Conservation (phyloP, 768 basidiomycete genomes). For the Serendipita sp. region DNA sequence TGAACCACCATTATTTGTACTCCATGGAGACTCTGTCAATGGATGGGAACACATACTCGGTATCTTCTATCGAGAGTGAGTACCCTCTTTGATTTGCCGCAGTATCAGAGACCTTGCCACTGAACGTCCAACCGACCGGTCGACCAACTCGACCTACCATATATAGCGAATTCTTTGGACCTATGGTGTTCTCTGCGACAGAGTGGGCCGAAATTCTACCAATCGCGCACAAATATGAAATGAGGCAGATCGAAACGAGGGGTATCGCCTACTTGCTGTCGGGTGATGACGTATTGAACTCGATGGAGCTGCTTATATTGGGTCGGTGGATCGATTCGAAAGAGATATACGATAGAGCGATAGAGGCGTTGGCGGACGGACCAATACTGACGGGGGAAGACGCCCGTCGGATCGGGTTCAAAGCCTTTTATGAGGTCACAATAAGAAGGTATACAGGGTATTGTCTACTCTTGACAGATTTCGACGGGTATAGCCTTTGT, state of each 20-base stretch:
- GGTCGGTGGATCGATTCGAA: background rate
- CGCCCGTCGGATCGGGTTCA: no score
- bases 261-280: background rate
- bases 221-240: background rate
- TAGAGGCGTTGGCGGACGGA: no score
- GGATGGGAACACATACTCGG: background rate
- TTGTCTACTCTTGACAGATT: no score
- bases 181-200: background rate
- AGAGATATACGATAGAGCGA: background rate
- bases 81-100: no score
- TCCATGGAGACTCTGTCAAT: background rate
- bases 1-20: background rate
- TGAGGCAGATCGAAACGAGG: background rate
- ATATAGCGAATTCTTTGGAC: background rate
- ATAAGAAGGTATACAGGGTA: no score
- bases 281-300: background rate
- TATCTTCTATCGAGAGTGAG: background rate
- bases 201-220: background rate
- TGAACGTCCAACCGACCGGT: no score
- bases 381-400: no score
- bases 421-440: no score
- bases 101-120: no score
- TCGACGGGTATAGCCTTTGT: no score
- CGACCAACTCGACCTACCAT: no score
- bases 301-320: background rate